Conservation (phyloP, 441 rosid genomes). For the Codiaeum variegatum region DNA sequence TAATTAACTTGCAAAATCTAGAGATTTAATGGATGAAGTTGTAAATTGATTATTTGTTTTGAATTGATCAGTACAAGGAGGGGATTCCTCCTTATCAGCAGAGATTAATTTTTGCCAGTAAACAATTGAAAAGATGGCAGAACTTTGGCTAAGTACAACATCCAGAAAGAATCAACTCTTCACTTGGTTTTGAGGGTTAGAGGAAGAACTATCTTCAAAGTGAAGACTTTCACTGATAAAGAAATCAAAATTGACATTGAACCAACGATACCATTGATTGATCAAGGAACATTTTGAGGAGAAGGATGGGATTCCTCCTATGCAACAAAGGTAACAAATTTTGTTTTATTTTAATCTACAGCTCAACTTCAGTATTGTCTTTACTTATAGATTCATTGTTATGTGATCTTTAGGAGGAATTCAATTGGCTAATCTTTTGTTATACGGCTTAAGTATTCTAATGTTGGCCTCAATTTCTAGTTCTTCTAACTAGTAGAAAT, state of each 20-base stretch:
- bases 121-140: constrained; percentile 86
- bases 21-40: neutral
- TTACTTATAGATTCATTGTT: too few species aligned
- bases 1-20: neutral
- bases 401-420: too few species aligned
- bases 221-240: constrained; percentile 86
- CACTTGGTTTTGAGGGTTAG: constrained; percentile 83
- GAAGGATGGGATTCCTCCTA: constrained; percentile 97
- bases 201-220: constrained; percentile 95
- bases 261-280: constrained; percentile 90
- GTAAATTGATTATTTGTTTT: neutral
- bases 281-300: constrained; percentile 95
- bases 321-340: constrained; percentile 68
- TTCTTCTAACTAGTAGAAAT: too few species aligned
- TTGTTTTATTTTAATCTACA: neutral
- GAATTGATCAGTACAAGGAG: constrained; percentile 61
- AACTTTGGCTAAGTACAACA: constrained; percentile 78
- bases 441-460: too few species aligned
- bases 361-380: too few species aligned
- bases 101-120: constrained; percentile 79
- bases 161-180: constrained; percentile 87
- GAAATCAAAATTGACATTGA: constrained; percentile 91
- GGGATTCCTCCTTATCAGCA: constrained; percentile 90
- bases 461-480: too few species aligned
- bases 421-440: too few species aligned